Evolutionary conservation across 2,329 filamentous ascomycete species (phyloP).

Genomic region (Trichoderma semiorbis): DNA sequence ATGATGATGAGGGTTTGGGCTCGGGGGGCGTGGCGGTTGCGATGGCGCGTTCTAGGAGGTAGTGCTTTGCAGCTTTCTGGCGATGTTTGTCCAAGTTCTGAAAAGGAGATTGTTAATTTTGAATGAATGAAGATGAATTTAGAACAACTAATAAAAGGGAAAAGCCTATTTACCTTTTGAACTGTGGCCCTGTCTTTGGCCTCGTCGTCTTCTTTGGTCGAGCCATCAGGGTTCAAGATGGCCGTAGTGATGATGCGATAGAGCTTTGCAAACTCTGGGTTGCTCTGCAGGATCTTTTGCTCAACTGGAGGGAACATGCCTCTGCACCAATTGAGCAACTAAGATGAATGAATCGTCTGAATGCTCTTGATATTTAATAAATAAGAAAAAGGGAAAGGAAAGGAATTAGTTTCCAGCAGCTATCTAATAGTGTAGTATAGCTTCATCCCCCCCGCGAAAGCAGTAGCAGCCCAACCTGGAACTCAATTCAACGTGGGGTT

Average conservation of each 20-base stretch:
- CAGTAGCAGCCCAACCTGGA: background rate
- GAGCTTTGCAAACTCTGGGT: constrained; percentile 58
- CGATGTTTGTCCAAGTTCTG: constrained; percentile 51
- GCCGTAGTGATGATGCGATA: constrained; percentile 52
- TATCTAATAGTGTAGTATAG: background rate
- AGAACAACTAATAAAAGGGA: background rate
- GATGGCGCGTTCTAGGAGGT: constrained; percentile 51
- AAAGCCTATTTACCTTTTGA: constrained; percentile 40
- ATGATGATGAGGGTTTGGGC: constrained; percentile 20
- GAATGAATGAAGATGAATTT: background rate
- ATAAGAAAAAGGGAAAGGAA: background rate
- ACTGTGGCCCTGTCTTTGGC: constrained; percentile 49
- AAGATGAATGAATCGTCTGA: background rate
- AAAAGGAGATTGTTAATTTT: background rate
- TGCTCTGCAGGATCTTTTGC: constrained; percentile 49
- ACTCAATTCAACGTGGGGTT: background rate
- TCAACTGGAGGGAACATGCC: constrained; percentile 59
- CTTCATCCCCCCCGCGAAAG: background rate
- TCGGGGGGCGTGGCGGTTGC: constrained; percentile 39
- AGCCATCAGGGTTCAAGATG: constrained; percentile 56
- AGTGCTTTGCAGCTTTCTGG: constrained; percentile 45
- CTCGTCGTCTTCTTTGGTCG: constrained; percentile 50
- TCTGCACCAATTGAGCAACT: background rate
- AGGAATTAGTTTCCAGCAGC: background rate
- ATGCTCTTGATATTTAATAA: background rate